These are phyloP conservation scores for Aspergillus arachidicola DNA, from an alignment of 2,329 filamentous ascomycete genomes.

Conservation along the genomic window DNA sequence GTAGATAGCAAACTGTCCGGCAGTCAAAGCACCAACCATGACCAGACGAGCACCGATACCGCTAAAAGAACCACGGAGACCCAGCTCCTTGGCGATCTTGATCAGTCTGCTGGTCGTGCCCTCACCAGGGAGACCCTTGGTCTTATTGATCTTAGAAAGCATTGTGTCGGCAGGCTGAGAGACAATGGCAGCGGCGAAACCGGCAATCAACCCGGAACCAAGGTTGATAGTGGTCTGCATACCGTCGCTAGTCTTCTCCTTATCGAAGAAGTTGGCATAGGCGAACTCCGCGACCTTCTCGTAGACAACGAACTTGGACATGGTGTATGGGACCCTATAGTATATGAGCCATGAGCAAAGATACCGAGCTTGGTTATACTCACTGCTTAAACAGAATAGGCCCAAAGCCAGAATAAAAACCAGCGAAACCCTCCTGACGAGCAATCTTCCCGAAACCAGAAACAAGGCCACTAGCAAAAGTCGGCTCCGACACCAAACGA, in stretches of 20 bases:
- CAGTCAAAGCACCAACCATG: conserved; percentile 74
- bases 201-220: conserved; percentile 79
- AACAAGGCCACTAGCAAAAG: conserved; percentile 78
- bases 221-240: conserved; percentile 81
- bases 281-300: conserved; percentile 80
- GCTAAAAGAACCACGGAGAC: conserved; percentile 73
- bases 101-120: conserved; percentile 76
- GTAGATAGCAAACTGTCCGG: conserved; percentile 88
- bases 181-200: conserved; percentile 83
- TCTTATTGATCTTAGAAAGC: conserved; percentile 97
- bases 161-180: conserved; percentile 92
- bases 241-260: conserved; percentile 66
- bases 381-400: conserved; percentile 84
- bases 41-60: conserved; percentile 80
- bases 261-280: conserved; percentile 70
- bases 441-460: conserved; percentile 81
- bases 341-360: neutral
- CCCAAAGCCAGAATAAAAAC: conserved; percentile 90
- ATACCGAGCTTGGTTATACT: conserved; percentile 31
- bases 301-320: conserved; percentile 93
- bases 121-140: conserved; percentile 82
- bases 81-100: conserved; percentile 87
- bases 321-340: conserved; percentile 81
- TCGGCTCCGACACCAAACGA: conserved; percentile 85
- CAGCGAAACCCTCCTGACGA: conserved; percentile 78